Evolutionary conservation across 2,329 filamentous ascomycete genomes (phyloP), one percentile per base, ranked within the genome.

Genomic region (Aspergillus sp.): DNA sequence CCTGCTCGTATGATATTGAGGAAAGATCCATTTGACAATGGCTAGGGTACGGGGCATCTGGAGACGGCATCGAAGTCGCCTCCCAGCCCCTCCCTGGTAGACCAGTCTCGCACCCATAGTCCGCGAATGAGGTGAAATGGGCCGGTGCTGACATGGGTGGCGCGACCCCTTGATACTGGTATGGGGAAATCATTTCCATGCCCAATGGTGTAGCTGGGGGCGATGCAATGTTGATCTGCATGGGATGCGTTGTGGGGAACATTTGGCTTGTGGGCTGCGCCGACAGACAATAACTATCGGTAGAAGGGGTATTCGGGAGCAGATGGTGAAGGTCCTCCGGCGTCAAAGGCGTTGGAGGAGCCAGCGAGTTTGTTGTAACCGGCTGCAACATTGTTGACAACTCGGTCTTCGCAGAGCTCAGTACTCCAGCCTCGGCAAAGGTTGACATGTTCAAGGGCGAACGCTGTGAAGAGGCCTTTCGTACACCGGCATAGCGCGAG

Each of bases 361-460:
- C 74, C 53, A 77, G 57, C 17, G 64, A 70, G 12, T 67, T 67
- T 3, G 71, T 67, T 8, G 74, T 74, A 34, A 71, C 66, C 6
- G 66, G 70, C 49, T 68, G 74, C 54, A 72, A 61, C 67, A 68
- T 68, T 32, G 66, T 62, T 30, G 66, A 66, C 57, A 72, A 68
- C 45, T 74, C 71, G 9, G 71, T 65, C 57, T 71, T 76, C 43
- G 66, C 62, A 12, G 65, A 63, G 56, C 71, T 70, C 59, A 74
- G 65, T 34, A 68, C 68, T 17, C 73, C 74, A 6, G 74, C 67
- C 51, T 80, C 78, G n/a, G 76, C 68, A 61, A 80, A 80, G 5
- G 70, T 76, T 17, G 74, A 68, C 49, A 78, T 70, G 45, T 76
- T 77, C 36, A 80, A 67, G 20, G 79, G 79, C n/a, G 79, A 81